phyloP scores from a whole-genome alignment of 192 early-diverging fungal genomes.

The Podila verticillata region DNA sequence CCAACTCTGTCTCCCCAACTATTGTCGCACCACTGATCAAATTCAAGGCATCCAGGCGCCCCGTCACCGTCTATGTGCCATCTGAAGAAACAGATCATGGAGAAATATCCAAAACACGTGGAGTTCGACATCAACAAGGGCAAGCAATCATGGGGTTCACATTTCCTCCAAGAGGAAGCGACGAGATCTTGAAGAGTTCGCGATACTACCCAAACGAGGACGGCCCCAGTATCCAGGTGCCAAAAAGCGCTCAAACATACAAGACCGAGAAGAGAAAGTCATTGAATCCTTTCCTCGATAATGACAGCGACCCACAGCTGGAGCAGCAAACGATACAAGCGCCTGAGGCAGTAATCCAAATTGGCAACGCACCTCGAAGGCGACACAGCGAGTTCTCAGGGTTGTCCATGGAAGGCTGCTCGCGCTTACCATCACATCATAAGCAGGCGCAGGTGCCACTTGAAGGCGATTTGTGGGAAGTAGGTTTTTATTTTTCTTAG shows the following conservation, averaged over 20 bases:
- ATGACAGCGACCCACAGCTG: neutral
- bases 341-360: neutral
- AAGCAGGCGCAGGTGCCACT: neutral
- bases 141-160: neutral
- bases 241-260: neutral
- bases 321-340: neutral
- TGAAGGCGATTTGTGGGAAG: neutral
- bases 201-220: constrained; percentile 13
- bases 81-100: constrained; percentile 2
- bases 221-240: neutral
- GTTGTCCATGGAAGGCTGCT: constrained; percentile 29
- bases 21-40: neutral
- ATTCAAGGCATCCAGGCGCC: neutral
- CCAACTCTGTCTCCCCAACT: constrained; percentile 9
- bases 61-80: neutral
- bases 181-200: constrained; percentile 25
- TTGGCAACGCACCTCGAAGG: neutral
- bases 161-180: neutral
- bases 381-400: constrained; percentile 36
- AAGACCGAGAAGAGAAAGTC: neutral
- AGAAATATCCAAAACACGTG: neutral
- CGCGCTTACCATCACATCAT: constrained; percentile 15
- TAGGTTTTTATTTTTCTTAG: neutral
- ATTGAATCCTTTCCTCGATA: neutral
- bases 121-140: neutral